A percentile compares a stretch with the other conserved stretches of the same genome.
phyloP scores from a whole-genome alignment of 352 stramenopile genomes.

The Blastocystis sp. region DNA sequence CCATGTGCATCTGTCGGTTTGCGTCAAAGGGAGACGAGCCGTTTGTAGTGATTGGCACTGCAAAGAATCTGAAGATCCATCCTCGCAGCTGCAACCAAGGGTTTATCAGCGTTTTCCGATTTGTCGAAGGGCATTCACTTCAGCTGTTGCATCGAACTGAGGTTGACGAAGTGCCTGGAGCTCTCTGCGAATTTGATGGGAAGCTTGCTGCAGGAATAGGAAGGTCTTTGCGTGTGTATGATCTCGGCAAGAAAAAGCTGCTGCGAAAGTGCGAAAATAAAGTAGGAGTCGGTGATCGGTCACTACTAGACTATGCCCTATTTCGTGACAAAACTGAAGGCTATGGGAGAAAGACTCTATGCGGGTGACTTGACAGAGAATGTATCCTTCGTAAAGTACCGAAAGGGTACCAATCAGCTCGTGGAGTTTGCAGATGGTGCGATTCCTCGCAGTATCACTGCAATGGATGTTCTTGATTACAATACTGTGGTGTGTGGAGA shows the following conservation, averaged over 20 bases:
- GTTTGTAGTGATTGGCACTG: conserved; percentile 90
- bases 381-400: conserved; percentile 86
- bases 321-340: conserved; percentile 85
- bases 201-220: conserved; percentile 91
- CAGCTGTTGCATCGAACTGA: conserved; percentile 90
- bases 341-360: conserved; percentile 86
- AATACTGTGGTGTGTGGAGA: conserved; percentile 93
- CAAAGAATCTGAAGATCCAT: conserved; percentile 88
- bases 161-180: conserved; percentile 88
- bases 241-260: conserved; percentile 93
- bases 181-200: conserved; percentile 92
- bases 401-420: conserved; percentile 86
- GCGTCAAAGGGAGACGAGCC: conserved; percentile 87
- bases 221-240: conserved; percentile 88
- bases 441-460: conserved; percentile 74
- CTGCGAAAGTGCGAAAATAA: conserved; percentile 95
- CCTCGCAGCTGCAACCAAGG: conserved; percentile 68
- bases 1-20: conserved; percentile 79
- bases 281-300: conserved; percentile 63
- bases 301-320: conserved; percentile 66
- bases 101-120: conserved; percentile 82
- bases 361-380: conserved; percentile 74
- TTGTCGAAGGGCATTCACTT: conserved; percentile 77
- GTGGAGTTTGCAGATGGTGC: conserved; percentile 91
- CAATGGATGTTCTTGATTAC: conserved; percentile 83